A percentile compares a stretch with the other conserved stretches of the same genome.
These are phyloP conservation scores for Phaeotremella skinneri DNA, from an alignment of 768 basidiomycete genomes.

Conservation along the genomic window DNA sequence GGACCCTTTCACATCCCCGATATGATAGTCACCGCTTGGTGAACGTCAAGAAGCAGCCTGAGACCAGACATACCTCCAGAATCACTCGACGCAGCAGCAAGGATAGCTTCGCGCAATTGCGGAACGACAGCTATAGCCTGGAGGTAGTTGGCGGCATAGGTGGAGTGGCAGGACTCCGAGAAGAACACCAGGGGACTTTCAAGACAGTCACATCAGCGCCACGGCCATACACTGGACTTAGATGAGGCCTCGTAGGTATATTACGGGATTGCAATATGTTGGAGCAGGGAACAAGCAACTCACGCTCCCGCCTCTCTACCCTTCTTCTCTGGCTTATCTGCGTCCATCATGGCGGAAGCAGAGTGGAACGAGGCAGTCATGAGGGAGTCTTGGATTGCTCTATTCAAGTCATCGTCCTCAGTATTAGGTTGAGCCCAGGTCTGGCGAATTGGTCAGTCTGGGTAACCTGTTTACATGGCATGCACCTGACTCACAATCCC, in stretches of 20 bases:
- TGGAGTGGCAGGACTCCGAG: slow-evolving; percentile 28
- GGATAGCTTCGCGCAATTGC: slow-evolving; percentile 31
- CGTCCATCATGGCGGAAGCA: slow-evolving; percentile 26
- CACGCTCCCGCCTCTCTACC: slow-evolving; percentile 32
- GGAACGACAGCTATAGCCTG: slow-evolving; percentile 41
- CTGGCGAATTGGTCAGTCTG: neutral
- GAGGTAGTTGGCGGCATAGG: slow-evolving; percentile 34
- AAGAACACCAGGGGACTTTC: slow-evolving; percentile 33
- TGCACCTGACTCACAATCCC: slow-evolving; percentile 18
- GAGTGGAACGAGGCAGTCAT: slow-evolving; percentile 48
- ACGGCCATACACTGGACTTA: too few species aligned
- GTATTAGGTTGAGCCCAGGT: slow-evolving; percentile 4
- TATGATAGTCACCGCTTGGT: neutral
- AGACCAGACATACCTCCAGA: neutral
- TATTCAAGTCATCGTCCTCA: slow-evolving; percentile 41
- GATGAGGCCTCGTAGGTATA: too few species aligned
- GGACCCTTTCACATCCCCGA: neutral
- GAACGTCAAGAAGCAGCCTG: neutral
- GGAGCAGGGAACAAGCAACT: too few species aligned
- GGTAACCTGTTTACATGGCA: neutral
- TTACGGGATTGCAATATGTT: too few species aligned
- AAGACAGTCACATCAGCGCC: too few species aligned
- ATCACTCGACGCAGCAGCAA: neutral
- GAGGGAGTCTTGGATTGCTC: slow-evolving; percentile 47
- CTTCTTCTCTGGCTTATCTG: slow-evolving; percentile 20